phyloP scores from a whole-genome alignment of 768 basidiomycete genomes.

The Cubamyces sp. region DNA sequence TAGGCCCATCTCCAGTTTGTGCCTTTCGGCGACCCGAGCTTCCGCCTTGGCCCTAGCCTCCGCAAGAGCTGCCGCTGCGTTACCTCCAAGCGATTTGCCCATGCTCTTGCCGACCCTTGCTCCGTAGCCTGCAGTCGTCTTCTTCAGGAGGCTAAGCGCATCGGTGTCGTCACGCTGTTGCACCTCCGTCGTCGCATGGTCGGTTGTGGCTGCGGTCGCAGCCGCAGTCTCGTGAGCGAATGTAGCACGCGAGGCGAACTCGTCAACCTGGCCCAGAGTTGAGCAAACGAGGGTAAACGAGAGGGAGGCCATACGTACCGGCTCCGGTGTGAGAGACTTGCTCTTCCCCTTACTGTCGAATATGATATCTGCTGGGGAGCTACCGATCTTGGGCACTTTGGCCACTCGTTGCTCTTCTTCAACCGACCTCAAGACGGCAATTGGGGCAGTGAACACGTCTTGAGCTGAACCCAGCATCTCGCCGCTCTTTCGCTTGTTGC shows the following conservation, averaged over 20 bases:
- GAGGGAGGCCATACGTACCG: background rate
- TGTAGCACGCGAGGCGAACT: background rate
- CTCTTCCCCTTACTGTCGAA: conserved; percentile 19
- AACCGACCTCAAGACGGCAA: conserved; percentile 1
- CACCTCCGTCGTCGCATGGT: too few relatives aligned
- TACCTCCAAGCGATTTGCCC: conserved; percentile 65
- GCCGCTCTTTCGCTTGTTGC: conserved; percentile 69
- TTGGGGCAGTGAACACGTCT: background rate
- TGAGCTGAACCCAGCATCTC: conserved; percentile 31
- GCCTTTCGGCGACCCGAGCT: conserved; percentile 67
- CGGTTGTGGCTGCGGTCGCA: conserved; percentile 11
- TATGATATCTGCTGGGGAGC: background rate
- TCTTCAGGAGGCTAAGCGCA: conserved; percentile 69
- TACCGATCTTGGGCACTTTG: conserved; percentile 54
- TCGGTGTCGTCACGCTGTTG: conserved; percentile 43
- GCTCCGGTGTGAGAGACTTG: conserved; percentile 9
- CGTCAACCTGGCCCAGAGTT: background rate
- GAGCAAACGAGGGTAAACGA: background rate
- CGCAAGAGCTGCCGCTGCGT: conserved; percentile 62
- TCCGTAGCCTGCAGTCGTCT: conserved; percentile 70
- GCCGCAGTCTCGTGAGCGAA: background rate
- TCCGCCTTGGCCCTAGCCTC: conserved; percentile 71
- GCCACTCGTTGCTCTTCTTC: conserved; percentile 44
- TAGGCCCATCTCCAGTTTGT: conserved; percentile 45
- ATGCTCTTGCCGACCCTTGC: conserved; percentile 58